Base-by-base conservation (phyloP, 192 early-diverging fungal species). In the Allomyces macrogynus region DNA sequence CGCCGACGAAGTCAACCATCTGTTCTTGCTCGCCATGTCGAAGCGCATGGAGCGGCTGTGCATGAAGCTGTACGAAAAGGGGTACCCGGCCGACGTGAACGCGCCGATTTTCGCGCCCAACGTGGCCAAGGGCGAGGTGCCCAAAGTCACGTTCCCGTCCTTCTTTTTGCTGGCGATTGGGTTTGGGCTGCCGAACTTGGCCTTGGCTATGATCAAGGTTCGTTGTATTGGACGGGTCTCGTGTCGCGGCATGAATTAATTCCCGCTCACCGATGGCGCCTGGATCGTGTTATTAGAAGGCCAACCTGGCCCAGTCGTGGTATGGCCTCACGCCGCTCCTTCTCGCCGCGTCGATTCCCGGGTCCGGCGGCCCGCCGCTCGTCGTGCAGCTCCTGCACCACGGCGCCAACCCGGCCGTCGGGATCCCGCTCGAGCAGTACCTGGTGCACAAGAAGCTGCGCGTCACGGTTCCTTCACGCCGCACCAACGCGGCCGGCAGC, bases 31-130 rank as follows among this genome's bases (percentile, higher is more conserved):
- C 12, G 79, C 79, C 3, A 67, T 82, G 67, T 72, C 68, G 1
- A 77, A 78, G 64, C 43, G 72, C 20, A 66, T 82, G 73, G 76
- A 82, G 54, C 63, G 67, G 8, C 69, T 82, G 11, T 80, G 78
- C 68, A 64, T 79, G 24, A 54, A 72, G 14, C 73, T 82, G 69
- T 23, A 81, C 60, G 81, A 81, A 26, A 80, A 81, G 67, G 81
- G 81, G 4, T 81, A 79, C 65, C 78, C 78, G 16, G 16, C 65
- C 12, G 80, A 81, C 64, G 72, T 77, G 18, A 82, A 77, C 65
- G 67, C 73, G 26, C 77, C 81, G 1, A 67, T 77, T 22, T 66
- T 66, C 24, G 20, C 24, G 7, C 43, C 65, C 32, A 25, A 60
- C n/a, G 23, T 60, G 23, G 18, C 32, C 23, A 64, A 42, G 26